These are phyloP conservation scores for Sarocladiaceae sp. DNA, from an alignment of 2,329 filamentous ascomycete genomes.

Conservation along the genomic window DNA sequence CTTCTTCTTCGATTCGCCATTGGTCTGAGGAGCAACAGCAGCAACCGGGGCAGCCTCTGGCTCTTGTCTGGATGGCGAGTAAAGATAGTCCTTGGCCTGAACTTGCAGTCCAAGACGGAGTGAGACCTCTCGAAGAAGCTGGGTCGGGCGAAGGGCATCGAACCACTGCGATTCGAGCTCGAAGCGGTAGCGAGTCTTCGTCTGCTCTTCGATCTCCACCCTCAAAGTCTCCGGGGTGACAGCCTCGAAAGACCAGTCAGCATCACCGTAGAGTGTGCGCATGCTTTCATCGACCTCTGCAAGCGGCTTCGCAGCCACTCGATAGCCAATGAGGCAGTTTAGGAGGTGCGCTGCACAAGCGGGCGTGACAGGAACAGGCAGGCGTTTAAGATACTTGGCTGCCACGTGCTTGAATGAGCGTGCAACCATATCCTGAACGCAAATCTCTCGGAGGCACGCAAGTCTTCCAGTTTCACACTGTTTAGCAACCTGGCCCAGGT, in stretches of 20 bases:
- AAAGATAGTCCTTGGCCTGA: slow-evolving; percentile 58
- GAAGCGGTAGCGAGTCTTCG: slow-evolving; percentile 72
- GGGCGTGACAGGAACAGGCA: slow-evolving; percentile 76
- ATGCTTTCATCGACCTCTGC: slow-evolving; percentile 74
- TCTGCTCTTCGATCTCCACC: slow-evolving; percentile 66
- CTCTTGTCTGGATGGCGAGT: slow-evolving; percentile 24
- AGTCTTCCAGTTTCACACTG: slow-evolving; percentile 65
- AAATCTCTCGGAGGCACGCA: slow-evolving; percentile 70
- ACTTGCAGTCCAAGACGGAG: slow-evolving; percentile 89
- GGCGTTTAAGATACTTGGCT: slow-evolving; percentile 70
- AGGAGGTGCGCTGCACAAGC: slow-evolving; percentile 80
- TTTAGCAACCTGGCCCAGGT: slow-evolving; percentile 79
- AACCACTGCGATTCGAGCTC: slow-evolving; percentile 66
- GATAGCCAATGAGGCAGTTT: slow-evolving; percentile 83
- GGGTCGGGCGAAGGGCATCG: slow-evolving; percentile 64
- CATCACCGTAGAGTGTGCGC: slow-evolving; percentile 73
- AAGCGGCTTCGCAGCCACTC: slow-evolving; percentile 71
- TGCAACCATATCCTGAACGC: slow-evolving; percentile 89
- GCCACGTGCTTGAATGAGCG: slow-evolving; percentile 92
- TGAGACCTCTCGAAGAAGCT: slow-evolving; percentile 83
- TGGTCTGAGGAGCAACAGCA: slow-evolving; percentile 30
- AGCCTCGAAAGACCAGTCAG: slow-evolving; percentile 75
- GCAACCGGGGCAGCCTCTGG: slow-evolving; percentile 26
- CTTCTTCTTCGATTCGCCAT: slow-evolving; percentile 48
- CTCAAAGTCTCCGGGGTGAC: slow-evolving; percentile 71